Percentiles rank a stretch among this genome's conserved stretches.
Evolutionary conservation across 345 rosid genomes (phyloP).

Genomic region (Acer yangbiense): DNA sequence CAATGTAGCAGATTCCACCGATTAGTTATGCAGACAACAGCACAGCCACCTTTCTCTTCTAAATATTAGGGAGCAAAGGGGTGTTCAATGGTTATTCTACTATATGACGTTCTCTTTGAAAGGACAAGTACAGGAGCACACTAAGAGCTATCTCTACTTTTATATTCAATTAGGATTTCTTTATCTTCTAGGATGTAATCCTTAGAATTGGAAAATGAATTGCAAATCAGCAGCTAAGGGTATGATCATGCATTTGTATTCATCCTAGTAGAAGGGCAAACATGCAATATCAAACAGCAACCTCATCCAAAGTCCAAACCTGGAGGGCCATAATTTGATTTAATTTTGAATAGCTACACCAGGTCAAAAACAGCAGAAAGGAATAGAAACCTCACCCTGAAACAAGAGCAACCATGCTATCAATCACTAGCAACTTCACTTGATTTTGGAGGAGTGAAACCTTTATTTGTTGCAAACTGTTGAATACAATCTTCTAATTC

Average conservation of each 20-base stretch:
- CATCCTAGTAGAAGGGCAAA: neutral
- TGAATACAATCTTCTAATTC: slow-evolving; percentile 3
- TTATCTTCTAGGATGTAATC: neutral
- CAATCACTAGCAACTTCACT: slow-evolving; percentile 81
- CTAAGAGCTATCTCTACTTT: neutral
- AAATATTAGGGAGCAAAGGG: neutral
- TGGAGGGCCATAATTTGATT: too few relatives aligned
- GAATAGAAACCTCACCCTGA: slow-evolving; percentile 54
- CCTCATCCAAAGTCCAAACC: neutral
- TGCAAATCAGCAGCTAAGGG: neutral
- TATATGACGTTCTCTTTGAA: neutral
- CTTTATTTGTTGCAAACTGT: slow-evolving; percentile 81
- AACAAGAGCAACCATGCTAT: slow-evolving; percentile 89
- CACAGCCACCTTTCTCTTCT: neutral
- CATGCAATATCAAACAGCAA: neutral
- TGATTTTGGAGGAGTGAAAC: slow-evolving; percentile 64
- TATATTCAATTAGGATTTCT: neutral
- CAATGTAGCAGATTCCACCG: neutral
- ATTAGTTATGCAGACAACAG: neutral
- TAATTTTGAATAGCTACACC: neutral
- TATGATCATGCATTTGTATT: neutral
- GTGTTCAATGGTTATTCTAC: neutral
- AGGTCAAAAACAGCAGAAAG: neutral
- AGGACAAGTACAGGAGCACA: neutral
- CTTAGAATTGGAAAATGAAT: neutral